Evolutionary conservation across 208 protist genomes (phyloP).

Genomic region (Leishmania lainsoni): DNA sequence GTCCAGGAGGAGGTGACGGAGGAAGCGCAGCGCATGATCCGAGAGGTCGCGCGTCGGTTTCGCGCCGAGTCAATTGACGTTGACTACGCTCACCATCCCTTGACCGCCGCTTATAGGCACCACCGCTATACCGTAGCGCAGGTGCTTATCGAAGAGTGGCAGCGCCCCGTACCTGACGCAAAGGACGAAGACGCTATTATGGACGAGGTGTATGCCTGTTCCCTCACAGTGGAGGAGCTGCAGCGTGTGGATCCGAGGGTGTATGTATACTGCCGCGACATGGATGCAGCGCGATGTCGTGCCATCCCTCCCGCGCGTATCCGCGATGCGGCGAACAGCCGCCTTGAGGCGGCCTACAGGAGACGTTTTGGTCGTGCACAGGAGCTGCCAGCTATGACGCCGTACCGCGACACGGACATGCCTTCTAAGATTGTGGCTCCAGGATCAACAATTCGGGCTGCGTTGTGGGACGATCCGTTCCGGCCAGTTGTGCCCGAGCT

Average conservation of each 20-base stretch:
- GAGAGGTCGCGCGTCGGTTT: conserved; percentile 19
- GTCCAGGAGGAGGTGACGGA: conserved; percentile 27
- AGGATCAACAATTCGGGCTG: conserved; percentile 12
- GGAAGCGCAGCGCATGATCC: conserved; percentile 30
- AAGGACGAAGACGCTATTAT: conserved; percentile 23
- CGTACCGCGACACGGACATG: conserved; percentile 14
- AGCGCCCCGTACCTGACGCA: not conserved
- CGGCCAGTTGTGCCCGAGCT: conserved; percentile 22
- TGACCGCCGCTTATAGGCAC: conserved; percentile 63
- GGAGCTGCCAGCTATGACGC: conserved; percentile 4
- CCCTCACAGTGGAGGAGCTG: conserved; percentile 42
- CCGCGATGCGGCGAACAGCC: conserved; percentile 24
- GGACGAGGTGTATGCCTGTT: conserved; percentile 53
- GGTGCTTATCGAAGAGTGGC: conserved; percentile 31
- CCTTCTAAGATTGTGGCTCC: conserved; percentile 17
- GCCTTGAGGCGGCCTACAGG: conserved; percentile 34
- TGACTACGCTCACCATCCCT: conserved; percentile 50
- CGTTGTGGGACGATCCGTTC: conserved; percentile 55
- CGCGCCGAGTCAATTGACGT: conserved; percentile 30
- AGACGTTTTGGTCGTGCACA: conserved; percentile 11
- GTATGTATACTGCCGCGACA: conserved; percentile 35
- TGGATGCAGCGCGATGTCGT: conserved; percentile 41
- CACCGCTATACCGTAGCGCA: conserved; percentile 32
- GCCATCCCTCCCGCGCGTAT: conserved; percentile 24
- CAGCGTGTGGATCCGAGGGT: conserved; percentile 35